Evolutionary conservation across 1,284 basidiomycete species (phyloP).

Genomic region (Austropuccinia psidii): DNA sequence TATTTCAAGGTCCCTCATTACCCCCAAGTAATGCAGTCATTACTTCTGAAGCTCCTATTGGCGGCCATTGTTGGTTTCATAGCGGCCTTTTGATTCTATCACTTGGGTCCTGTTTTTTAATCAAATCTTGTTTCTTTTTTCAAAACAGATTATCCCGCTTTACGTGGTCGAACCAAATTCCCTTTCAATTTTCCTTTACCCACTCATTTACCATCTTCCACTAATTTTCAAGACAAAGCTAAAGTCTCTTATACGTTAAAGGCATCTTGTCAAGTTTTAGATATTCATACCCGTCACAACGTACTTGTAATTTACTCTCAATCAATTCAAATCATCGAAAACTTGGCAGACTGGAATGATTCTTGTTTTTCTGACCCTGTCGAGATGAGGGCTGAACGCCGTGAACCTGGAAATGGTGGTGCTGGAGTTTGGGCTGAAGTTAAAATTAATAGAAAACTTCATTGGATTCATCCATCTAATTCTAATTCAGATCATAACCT

Average conservation of each 20-base stretch:
- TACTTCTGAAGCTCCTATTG: conserved; percentile 33
- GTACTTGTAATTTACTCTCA: conserved; percentile 36
- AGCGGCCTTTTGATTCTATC: not conserved
- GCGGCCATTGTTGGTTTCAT: conserved; percentile 18
- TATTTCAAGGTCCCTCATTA: conserved; percentile 42
- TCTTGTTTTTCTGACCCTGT: conserved; percentile 36
- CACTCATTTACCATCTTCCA: conserved; percentile 41
- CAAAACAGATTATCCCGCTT: conserved; percentile 41
- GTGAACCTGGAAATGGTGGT: conserved; percentile 29
- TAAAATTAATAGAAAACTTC: conserved; percentile 17
- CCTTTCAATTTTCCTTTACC: conserved; percentile 42
- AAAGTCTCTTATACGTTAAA: conserved; percentile 41
- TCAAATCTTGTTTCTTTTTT: not conserved
- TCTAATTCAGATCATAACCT: not conserved
- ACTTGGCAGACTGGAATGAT: conserved; percentile 24
- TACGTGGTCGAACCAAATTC: conserved; percentile 44
- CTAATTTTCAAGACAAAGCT: conserved; percentile 41
- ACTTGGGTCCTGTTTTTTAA: not conserved
- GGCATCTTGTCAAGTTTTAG: conserved; percentile 39
- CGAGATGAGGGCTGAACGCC: conserved; percentile 40
- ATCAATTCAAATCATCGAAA: conserved; percentile 38
- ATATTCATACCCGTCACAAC: conserved; percentile 37
- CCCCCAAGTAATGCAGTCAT: conserved; percentile 44
- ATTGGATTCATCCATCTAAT: conserved; percentile 2
- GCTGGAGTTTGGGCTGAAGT: conserved; percentile 34